phyloP scores from a whole-genome alignment of 345 rosid genomes.

The rapeseed (Brassica napus) region DNA sequence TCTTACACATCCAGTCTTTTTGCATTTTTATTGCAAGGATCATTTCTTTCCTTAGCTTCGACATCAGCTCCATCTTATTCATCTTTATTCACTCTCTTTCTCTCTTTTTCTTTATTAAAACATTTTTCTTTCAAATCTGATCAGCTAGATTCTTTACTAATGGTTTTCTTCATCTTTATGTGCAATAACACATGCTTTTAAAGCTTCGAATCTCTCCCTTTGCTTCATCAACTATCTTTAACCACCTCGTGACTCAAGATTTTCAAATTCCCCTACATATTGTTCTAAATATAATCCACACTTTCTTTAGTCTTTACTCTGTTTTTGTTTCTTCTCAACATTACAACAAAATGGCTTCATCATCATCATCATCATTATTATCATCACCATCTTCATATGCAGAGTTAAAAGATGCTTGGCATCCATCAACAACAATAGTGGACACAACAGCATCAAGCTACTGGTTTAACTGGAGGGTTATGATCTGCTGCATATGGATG shows the following conservation, averaged over 20 bases:
- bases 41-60: conserved; percentile 38
- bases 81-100: conserved; percentile 38
- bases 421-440: conserved; percentile 40
- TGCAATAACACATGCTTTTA: conserved; percentile 37
- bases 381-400: conserved; percentile 28
- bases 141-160: conserved; percentile 9
- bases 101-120: conserved; percentile 13
- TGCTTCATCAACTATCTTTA: conserved; percentile 30
- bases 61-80: conserved; percentile 41
- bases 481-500: conserved; percentile 68
- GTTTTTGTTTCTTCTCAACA: conserved; percentile 24
- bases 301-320: conserved; percentile 32
- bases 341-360: conserved; percentile 26
- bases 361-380: not conserved
- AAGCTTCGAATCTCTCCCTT: conserved; percentile 42
- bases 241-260: conserved; percentile 18
- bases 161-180: conserved; percentile 23
- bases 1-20: conserved; percentile 39
- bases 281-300: conserved; percentile 1
- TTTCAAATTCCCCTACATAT: conserved; percentile 22
- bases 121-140: conserved; percentile 17
- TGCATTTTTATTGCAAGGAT: conserved; percentile 24
- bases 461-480: conserved; percentile 95
- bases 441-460: conserved; percentile 62
- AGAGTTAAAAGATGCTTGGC: conserved; percentile 44